These are phyloP conservation scores for Lenzites betulinus DNA, from an alignment of 768 basidiomycete species.

Conservation along the genomic window DNA sequence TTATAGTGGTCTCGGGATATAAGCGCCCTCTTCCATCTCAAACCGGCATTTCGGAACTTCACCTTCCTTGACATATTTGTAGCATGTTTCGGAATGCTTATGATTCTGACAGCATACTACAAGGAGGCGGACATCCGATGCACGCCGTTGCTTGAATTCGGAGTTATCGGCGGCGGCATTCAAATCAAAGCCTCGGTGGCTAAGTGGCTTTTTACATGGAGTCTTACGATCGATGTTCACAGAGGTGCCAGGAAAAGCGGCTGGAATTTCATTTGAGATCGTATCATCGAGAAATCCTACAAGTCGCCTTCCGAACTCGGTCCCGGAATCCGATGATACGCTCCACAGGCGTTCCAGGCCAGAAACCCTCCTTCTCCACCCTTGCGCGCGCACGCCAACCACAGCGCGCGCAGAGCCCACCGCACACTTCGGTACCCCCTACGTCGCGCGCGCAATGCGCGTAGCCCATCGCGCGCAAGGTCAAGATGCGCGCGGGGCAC, in stretches of 20 bases:
- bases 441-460: too few relatives aligned
- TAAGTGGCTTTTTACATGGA: not conserved
- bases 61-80: slow-evolving; percentile 36
- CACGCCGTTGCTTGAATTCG: not conserved
- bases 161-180: not conserved
- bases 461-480: too few relatives aligned
- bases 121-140: not conserved
- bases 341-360: not conserved
- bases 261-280: not conserved
- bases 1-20: not conserved
- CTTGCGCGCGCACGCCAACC: too few relatives aligned
- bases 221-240: not conserved
- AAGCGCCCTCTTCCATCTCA: not conserved
- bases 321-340: too few relatives aligned
- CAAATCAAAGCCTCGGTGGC: not conserved
- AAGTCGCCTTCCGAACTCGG: not conserved
- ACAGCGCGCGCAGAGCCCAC: too few relatives aligned
- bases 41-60: slow-evolving; percentile 34
- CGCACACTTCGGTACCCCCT: too few relatives aligned
- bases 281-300: not conserved
- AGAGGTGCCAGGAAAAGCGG: not conserved
- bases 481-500: too few relatives aligned
- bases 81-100: slow-evolving; percentile 38
- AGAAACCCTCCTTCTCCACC: too few relatives aligned
- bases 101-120: slow-evolving; percentile 36